Percentiles rank a stretch among this genome's conserved stretches.
phyloP scores from a whole-genome alignment of 2,329 filamentous ascomycete species.

The Didymella arachidicola region DNA sequence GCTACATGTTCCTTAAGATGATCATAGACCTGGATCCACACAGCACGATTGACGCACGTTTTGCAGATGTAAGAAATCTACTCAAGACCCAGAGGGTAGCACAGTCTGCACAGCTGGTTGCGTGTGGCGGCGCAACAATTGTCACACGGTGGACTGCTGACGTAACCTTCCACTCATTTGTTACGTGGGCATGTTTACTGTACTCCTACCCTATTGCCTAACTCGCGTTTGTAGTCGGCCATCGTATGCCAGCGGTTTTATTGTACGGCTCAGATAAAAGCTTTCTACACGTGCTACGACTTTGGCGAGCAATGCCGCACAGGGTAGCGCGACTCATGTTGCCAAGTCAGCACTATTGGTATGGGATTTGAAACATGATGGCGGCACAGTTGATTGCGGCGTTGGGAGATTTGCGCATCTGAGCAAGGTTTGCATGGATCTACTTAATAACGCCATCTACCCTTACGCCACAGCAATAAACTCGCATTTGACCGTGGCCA shows the following conservation, averaged over 20 bases:
- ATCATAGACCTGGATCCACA: neutral
- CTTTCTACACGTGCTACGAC: neutral
- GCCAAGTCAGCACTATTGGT: neutral
- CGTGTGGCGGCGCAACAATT: neutral
- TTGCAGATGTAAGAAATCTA: neutral
- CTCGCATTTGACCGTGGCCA: neutral
- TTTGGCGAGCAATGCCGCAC: neutral
- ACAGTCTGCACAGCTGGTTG: neutral
- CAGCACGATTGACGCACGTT: neutral
- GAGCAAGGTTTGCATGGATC: slow-evolving; percentile 2
- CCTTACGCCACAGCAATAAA: neutral
- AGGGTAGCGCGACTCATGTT: neutral
- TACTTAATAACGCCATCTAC: neutral
- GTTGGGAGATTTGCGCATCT: slow-evolving; percentile 3
- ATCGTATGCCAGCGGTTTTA: neutral
- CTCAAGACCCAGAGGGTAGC: neutral
- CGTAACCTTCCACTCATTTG: neutral
- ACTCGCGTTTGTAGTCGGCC: neutral
- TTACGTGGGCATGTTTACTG: neutral
- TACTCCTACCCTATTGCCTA: neutral
- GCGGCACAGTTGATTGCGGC: neutral
- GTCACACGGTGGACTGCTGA: neutral
- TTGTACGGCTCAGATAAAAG: neutral
- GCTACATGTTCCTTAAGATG: neutral
- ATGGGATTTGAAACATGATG: neutral